Evolutionary conservation across 441 rosid genomes (phyloP).

Genomic region (Populus hybrid): DNA sequence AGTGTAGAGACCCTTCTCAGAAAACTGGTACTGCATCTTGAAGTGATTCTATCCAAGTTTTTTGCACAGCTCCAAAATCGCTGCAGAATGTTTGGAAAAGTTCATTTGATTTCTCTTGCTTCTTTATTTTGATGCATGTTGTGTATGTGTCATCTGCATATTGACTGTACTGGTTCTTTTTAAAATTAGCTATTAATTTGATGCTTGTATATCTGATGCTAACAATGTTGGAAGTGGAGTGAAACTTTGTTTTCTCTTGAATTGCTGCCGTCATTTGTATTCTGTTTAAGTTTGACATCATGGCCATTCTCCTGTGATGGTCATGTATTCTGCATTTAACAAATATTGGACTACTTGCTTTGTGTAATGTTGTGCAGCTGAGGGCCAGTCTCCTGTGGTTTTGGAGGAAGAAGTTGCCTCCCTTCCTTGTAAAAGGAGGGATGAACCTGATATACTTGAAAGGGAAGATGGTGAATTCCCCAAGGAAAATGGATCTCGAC

Average conservation of each 20-base stretch:
- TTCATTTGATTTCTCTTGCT: background rate
- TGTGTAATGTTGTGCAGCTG: conserved; percentile 25
- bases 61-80: background rate
- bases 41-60: background rate
- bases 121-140: background rate
- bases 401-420: conserved; percentile 48
- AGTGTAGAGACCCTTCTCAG: conserved; percentile 33
- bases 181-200: background rate
- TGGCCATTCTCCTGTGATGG: background rate
- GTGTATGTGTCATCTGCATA: background rate
- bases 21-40: conserved; percentile 47
- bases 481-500: conserved; percentile 58
- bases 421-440: conserved; percentile 31
- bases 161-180: background rate
- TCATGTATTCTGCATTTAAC: background rate
- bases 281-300: background rate
- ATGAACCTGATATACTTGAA: conserved; percentile 37
- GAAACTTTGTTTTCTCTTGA: background rate
- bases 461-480: conserved; percentile 49
- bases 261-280: background rate
- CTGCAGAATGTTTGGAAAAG: background rate
- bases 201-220: background rate
- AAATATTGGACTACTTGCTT: background rate
- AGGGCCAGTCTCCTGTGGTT: conserved; percentile 35
- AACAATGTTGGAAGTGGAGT: background rate